phyloP scores from a whole-genome alignment of 768 basidiomycete genomes.

The Boletus sp. region DNA sequence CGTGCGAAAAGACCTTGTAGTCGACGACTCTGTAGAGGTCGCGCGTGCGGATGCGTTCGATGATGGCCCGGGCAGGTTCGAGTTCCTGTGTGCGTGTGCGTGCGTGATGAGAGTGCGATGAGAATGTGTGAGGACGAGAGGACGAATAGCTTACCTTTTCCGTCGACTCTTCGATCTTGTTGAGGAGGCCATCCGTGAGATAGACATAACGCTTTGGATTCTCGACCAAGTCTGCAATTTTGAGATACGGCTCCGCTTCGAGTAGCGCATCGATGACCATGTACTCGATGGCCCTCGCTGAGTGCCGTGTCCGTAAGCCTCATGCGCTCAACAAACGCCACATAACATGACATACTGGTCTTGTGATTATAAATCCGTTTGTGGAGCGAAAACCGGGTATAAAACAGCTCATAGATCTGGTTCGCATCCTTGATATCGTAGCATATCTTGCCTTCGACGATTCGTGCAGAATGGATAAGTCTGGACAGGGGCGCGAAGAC shows the following conservation, averaged over 20 bases:
- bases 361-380: conserved; percentile 84
- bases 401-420: conserved; percentile 69
- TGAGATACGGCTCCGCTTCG: conserved; percentile 59
- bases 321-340: not conserved
- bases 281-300: conserved; percentile 75
- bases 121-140: too few relatives aligned
- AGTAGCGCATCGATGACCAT: conserved; percentile 84
- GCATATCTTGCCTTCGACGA: conserved; percentile 71
- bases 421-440: conserved; percentile 82
- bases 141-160: conserved; percentile 20
- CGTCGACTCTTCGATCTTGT: conserved; percentile 52
- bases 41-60: conserved; percentile 58
- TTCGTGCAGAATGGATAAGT: conserved; percentile 70
- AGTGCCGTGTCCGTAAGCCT: not conserved
- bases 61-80: conserved; percentile 51
- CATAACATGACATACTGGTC: conserved; percentile 33
- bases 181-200: conserved; percentile 68
- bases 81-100: conserved; percentile 46
- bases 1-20: conserved; percentile 47
- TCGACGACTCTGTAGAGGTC: conserved; percentile 72
- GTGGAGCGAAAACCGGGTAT: conserved; percentile 74
- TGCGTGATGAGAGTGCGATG: too few relatives aligned
- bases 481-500: conserved; percentile 33
- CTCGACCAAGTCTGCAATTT: conserved; percentile 53
- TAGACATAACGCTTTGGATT: conserved; percentile 58